phyloP scores from a whole-genome alignment of 2,329 filamentous ascomycete species.

The Diaporthe velutina region DNA sequence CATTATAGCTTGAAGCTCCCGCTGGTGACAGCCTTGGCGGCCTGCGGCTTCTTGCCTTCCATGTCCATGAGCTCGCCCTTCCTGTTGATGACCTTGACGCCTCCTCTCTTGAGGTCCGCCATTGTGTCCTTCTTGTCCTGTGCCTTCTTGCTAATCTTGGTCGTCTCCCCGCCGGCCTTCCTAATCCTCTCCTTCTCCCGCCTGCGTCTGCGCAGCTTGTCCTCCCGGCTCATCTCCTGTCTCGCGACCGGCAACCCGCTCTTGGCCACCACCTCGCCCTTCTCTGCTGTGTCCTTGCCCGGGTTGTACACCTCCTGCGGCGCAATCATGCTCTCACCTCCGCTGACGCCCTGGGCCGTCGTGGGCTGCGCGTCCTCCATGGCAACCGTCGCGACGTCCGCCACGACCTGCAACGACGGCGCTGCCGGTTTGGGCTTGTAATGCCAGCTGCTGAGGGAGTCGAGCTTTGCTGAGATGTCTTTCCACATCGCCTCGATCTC shows the following conservation, averaged over 20 bases:
- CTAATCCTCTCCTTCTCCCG: constrained; percentile 88
- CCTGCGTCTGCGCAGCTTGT: constrained; percentile 81
- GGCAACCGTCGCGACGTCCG: constrained; percentile 89
- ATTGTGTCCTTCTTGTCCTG: constrained; percentile 64
- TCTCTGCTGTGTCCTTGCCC: constrained; percentile 72
- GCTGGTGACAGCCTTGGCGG: constrained; percentile 63
- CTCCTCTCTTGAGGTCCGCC: constrained; percentile 71
- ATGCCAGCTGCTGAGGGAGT: constrained; percentile 92
- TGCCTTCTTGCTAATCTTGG: constrained; percentile 69
- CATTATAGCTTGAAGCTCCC: constrained; percentile 72
- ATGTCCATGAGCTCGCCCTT: constrained; percentile 89
- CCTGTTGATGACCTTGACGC: constrained; percentile 91
- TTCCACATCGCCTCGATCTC: constrained; percentile 89
- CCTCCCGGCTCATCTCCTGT: constrained; percentile 90
- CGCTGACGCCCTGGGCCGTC: constrained; percentile 79
- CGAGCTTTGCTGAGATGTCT: constrained; percentile 82
- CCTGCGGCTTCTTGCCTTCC: constrained; percentile 80
- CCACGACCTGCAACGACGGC: constrained; percentile 85
- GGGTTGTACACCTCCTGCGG: constrained; percentile 94
- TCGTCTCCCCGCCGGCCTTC: constrained; percentile 70
- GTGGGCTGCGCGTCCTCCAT: constrained; percentile 97
- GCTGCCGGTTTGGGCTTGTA: constrained; percentile 91
- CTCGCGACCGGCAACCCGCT: constrained; percentile 82
- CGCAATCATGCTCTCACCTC: constrained; percentile 81
- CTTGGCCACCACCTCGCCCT: constrained; percentile 82